Evolutionary conservation across 306 rosid genomes (phyloP).

Genomic region (Cucumis hystrix): DNA sequence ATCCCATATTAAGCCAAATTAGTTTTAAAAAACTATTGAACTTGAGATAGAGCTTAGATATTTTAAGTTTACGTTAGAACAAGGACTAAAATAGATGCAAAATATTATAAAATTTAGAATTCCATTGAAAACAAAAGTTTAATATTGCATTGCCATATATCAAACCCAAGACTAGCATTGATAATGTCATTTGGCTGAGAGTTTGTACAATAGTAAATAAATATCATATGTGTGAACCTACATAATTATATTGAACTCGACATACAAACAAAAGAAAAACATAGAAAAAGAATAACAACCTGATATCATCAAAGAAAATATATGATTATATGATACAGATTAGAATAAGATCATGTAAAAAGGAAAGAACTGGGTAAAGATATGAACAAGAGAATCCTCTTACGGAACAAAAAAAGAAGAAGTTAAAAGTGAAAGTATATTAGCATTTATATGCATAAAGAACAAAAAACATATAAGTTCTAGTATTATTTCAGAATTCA

Average conservation of each 20-base stretch:
- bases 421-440: not conserved
- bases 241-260: not conserved
- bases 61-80: too few species aligned
- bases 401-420: not conserved
- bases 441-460: not conserved
- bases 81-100: too few species aligned
- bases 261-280: not conserved
- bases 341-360: not conserved
- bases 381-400: not conserved
- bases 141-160: too few species aligned
- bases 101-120: too few species aligned
- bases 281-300: not conserved
- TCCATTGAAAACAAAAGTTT: too few species aligned
- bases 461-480: too few species aligned
- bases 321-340: not conserved
- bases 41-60: too few species aligned
- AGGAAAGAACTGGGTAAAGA: not conserved
- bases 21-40: too few species aligned
- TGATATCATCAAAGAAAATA: not conserved
- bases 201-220: constrained; percentile 34
- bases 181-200: constrained; percentile 87
- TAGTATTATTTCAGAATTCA: too few species aligned
- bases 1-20: too few species aligned
- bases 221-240: not conserved
- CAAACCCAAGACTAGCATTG: constrained; percentile 92